Conservation (phyloP, 2,329 filamentous ascomycete genomes). For the Sarocladium oryzae region DNA sequence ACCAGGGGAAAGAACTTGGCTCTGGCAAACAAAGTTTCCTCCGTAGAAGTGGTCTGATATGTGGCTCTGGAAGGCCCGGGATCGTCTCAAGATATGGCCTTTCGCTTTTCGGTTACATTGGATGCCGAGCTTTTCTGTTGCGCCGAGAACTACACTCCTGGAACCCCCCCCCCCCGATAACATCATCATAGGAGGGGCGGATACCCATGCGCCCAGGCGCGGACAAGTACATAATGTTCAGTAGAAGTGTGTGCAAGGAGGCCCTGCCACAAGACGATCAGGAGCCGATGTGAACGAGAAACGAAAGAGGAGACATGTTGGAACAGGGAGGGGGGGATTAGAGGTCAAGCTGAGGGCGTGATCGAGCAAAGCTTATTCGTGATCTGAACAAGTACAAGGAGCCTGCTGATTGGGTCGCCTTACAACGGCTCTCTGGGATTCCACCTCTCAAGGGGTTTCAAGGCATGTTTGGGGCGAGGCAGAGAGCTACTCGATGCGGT, state of each 20-base stretch:
- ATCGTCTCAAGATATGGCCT: neutral
- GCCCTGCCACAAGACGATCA: slow-evolving; percentile 7
- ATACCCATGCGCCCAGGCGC: neutral
- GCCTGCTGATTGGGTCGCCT: neutral
- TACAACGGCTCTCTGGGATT: neutral
- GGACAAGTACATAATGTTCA: neutral
- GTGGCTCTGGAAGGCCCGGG: neutral
- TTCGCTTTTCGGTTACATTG: slow-evolving; percentile 2
- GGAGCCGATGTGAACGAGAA: slow-evolving; percentile 1
- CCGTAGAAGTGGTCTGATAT: slow-evolving; percentile 8
- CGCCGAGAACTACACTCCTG: neutral
- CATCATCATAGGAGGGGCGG: neutral
- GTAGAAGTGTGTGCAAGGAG: slow-evolving; percentile 1
- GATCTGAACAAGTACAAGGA: neutral
- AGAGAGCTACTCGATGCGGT: neutral
- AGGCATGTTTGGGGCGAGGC: slow-evolving; percentile 4
- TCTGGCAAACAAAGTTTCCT: slow-evolving; percentile 6
- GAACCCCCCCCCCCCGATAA: neutral
- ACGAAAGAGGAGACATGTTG: slow-evolving; percentile 5
- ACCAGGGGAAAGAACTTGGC: neutral
- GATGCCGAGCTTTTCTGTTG: slow-evolving; percentile 9
- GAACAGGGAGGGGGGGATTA: neutral
- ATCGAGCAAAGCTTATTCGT: neutral
- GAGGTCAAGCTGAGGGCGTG: neutral
- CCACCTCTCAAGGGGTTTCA: slow-evolving; percentile 3